Percentiles rank a stretch among this genome's conserved stretches.
These are phyloP conservation scores for Cryptosporidium tyzzeri DNA, from an alignment of 169 alveolate species.

Conservation along the genomic window DNA sequence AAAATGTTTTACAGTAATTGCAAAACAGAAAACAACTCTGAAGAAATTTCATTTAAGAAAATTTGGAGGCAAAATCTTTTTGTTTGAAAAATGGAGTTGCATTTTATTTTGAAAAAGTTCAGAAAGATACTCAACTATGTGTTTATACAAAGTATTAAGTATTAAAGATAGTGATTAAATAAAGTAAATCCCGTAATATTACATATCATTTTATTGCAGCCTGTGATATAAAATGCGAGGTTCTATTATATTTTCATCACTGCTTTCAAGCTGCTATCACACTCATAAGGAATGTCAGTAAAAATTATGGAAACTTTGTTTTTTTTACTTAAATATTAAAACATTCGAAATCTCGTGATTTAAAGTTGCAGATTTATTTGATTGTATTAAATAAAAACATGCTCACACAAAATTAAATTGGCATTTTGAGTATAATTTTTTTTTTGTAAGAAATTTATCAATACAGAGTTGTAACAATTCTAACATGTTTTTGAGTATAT, in stretches of 20 bases:
- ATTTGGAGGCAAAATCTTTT: constrained; percentile 36
- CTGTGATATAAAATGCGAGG: constrained; percentile 84
- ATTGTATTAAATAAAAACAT: constrained; percentile 90
- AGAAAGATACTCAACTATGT: constrained; percentile 27
- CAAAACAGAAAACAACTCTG: not conserved
- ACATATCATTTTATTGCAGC: constrained; percentile 86
- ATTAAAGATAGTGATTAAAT: constrained; percentile 89
- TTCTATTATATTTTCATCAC: constrained; percentile 77
- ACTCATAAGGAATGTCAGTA: constrained; percentile 91
- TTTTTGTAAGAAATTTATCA: not conserved
- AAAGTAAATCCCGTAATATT: constrained; percentile 84
- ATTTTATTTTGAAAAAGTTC: not conserved
- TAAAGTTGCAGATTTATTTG: constrained; percentile 61
- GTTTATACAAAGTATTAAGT: constrained; percentile 75
- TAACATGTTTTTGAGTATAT: constrained; percentile 83
- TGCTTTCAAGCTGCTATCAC: constrained; percentile 86
- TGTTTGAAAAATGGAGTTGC: constrained; percentile 23
- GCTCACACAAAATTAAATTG: constrained; percentile 14
- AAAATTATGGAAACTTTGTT: constrained; percentile 83
- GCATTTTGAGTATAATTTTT: constrained; percentile 36
- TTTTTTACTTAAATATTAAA: constrained; percentile 80
- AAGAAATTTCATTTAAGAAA: constrained; percentile 22
- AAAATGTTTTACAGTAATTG: constrained; percentile 23
- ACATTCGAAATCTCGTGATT: constrained; percentile 6
- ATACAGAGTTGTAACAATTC: too few relatives aligned